phyloP scores from a whole-genome alignment of 306 rosid species.

The Morella rubra region DNA sequence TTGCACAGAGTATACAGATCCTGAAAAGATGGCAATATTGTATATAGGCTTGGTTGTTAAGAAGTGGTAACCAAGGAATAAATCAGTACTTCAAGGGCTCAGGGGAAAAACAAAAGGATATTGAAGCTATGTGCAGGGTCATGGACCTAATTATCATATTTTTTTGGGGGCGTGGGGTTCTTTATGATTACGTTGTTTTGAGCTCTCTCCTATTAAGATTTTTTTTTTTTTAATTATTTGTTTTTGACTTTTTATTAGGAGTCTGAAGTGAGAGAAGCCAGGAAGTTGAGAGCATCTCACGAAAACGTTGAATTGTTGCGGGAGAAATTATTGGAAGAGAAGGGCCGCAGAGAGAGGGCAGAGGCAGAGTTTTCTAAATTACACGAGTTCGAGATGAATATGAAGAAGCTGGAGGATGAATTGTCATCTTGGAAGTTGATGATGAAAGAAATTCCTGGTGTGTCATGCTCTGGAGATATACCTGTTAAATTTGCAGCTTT shows the following conservation, averaged over 20 bases:
- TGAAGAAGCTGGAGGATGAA: constrained; percentile 76
- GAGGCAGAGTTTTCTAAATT: constrained; percentile 73
- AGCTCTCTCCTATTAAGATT: constrained; percentile 3
- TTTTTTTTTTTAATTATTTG: constrained; percentile 27
- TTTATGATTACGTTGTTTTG: constrained; percentile 11
- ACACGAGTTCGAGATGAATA: constrained; percentile 61
- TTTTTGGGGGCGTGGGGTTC: neutral
- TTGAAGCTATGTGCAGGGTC: no score
- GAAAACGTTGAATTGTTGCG: constrained; percentile 71
- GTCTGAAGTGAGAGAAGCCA: constrained; percentile 91
- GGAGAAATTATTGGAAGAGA: constrained; percentile 84
- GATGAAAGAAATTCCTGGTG: constrained; percentile 69
- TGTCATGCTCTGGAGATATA: constrained; percentile 73
- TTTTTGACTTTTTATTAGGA: constrained; percentile 56
- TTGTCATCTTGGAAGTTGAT: constrained; percentile 65
- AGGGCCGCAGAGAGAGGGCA: constrained; percentile 63
- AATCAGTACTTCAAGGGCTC: no score
- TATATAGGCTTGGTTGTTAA: neutral
- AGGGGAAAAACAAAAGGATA: no score
- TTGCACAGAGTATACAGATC: neutral
- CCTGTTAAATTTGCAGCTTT: constrained; percentile 74
- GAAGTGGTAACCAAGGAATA: no score
- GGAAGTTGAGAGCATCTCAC: constrained; percentile 72
- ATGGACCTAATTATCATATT: neutral
- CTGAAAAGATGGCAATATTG: neutral